Base-by-base conservation (phyloP, 306 rosid genomes). In the Cucurbita argyrosperma region DNA sequence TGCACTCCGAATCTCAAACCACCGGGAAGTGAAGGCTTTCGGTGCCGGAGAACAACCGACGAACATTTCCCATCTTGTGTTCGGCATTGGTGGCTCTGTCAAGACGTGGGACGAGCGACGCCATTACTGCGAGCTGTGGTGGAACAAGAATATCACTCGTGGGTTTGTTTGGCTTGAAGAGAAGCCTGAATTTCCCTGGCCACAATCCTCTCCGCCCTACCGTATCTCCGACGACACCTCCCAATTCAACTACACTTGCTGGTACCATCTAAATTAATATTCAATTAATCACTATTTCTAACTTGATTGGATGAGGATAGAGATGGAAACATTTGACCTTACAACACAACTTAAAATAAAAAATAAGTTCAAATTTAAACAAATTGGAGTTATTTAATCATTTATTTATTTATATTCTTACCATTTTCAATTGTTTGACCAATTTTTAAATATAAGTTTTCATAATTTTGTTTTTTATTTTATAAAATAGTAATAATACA, bases 121-220 rank as follows among this genome's bases (percentile, higher is more conserved):
- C n/a, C 81, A 64, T 23, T 92, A 88, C 80, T 59, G 16, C 0
- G 86, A 90, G 54, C 76, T 88, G 4, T 92, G 90, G 88, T 90
- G 97, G 97, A 83, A 66, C 5, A 87, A 76, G 0, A 69, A 68
- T 42, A 21, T 59, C 53, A 88, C 87, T 13, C 79, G 87, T 42
- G 97, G 96, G 0, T 85, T 76, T 12, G 87, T 90, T 8, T 92
- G 97, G 97, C 59, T 92, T 0, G 96, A 90, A 0, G 21, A 51
- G 0, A 68, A 73, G 5, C 88, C 88, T 0, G 57, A 71, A 5
- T 72, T 49, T 16, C 71, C 81, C 0, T 90, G 94, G 97, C 78
- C 86, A 1, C 59, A 58, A 10, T 78, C 81, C 0, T 83, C 88
- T 0, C 88, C 87, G 0, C 86, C 82, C 0, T 87, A 76, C 80